Evolutionary conservation across 2,329 filamentous ascomycete species (phyloP), one percentile per base, ranked within the genome.

Genomic region (Emergomyces pasteurianus): DNA sequence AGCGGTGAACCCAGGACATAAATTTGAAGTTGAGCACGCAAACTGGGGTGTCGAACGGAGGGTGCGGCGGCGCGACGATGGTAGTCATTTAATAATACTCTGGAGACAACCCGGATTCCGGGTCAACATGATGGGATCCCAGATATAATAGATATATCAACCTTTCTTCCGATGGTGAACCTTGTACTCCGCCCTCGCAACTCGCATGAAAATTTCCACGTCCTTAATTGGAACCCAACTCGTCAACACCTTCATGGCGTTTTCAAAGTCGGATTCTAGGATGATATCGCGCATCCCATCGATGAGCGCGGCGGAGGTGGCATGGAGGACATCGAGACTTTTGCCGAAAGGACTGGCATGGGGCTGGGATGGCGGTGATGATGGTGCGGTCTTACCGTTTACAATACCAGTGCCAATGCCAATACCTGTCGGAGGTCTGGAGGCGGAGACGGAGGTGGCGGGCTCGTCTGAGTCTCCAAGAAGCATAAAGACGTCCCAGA

Each of bases 401-500:
- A 62, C 65, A 28, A 21, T 49, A 12, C 12, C 46, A 16, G 68
- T 67, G 28, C 21, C 46, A 49, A 67, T 68, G 26, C 58, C 58
- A 60, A 71, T 72, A 26, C 69, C 74, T 43, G 52, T 68, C 62
- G 61, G 67, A 63, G 63, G 50, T 34, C 49, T 23, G 52, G 43
- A 46, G 62, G 50, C 60, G 64, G 28, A 58, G 60, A 60, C 21
- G 58, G 61, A 52, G 56, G 62, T 36, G 66, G 55, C 9, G 66
- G 67, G 70, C 34, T 81, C 78, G n/a, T 85, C 79, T 10, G 82
- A 80, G 67, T 92, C 90, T 54, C 92, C 94, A 14, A 97, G 83
- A 16, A 99, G 84, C 83, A 99, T 90, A 75, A 97, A 97, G 1
- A 96, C 89, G 71, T 99, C 94, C 94, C 94, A 99, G 18, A 99